These are phyloP conservation scores for Backusella liffmaniae DNA, from an alignment of 192 early-diverging fungal genomes.

Conservation along the genomic window DNA sequence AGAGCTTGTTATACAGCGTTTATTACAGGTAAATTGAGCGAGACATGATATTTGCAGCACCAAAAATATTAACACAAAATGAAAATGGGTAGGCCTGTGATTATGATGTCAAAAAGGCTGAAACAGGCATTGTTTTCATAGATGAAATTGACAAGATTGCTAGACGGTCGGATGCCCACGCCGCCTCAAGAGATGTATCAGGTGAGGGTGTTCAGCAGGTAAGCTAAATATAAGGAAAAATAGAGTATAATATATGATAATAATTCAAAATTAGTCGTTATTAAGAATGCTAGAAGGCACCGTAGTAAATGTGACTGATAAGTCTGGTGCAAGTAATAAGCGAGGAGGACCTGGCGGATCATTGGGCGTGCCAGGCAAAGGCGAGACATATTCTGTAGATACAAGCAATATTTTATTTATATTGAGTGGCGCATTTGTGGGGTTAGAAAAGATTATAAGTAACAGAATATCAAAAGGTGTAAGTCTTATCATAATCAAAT, in stretches of 20 bases:
- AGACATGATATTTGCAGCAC: not conserved
- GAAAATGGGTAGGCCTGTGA: constrained; percentile 61
- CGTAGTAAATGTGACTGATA: constrained; percentile 79
- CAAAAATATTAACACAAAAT: too few relatives aligned
- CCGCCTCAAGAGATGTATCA: constrained; percentile 81
- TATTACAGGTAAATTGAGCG: constrained; percentile 60
- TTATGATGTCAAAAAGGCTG: constrained; percentile 78
- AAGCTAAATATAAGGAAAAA: not conserved
- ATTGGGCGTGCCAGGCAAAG: constrained; percentile 48
- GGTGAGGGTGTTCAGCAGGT: constrained; percentile 92
- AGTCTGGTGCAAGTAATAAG: constrained; percentile 54
- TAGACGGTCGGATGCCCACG: constrained; percentile 68
- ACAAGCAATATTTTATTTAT: constrained; percentile 92
- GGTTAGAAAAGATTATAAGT: constrained; percentile 76
- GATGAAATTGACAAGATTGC: constrained; percentile 95
- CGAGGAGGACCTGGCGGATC: constrained; percentile 32
- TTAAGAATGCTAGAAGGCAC: constrained; percentile 90
- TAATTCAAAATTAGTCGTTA: constrained; percentile 42
- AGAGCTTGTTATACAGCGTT: constrained; percentile 80
- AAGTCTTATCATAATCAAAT: constrained; percentile 9
- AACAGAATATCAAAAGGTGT: constrained; percentile 74
- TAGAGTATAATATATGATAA: not conserved
- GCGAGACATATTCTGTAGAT: constrained; percentile 84
- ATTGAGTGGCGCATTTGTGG: constrained; percentile 87
- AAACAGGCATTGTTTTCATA: constrained; percentile 90